Evolutionary conservation across 257 asterid genomes (phyloP).

Genomic region (Petunia secreta): DNA sequence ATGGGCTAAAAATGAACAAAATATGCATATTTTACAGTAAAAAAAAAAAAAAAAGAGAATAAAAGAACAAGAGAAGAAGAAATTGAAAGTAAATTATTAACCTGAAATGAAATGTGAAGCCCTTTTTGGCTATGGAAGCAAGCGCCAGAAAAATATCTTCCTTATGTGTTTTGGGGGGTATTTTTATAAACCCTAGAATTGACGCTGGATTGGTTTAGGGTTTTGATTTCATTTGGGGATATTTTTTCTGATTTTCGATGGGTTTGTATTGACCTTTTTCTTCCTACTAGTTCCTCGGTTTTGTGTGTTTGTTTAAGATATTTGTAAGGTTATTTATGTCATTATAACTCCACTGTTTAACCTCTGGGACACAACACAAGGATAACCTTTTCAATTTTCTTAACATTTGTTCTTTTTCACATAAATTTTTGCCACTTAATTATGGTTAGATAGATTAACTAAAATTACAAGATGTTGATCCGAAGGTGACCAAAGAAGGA

Average conservation of each 20-base stretch:
- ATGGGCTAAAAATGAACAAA: not conserved
- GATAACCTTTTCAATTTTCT: not conserved
- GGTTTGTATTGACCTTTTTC: not conserved
- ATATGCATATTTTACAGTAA: not conserved
- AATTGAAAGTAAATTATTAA: not conserved
- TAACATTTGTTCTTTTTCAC: not conserved
- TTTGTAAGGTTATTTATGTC: not conserved
- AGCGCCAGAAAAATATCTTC: not conserved
- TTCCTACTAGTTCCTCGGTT: not conserved
- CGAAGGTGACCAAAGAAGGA: too few species aligned
- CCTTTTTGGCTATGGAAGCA: not conserved
- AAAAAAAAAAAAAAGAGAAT: not conserved
- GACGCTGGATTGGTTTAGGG: conserved; percentile 21
- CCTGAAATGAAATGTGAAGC: not conserved
- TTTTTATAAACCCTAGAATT: conserved; percentile 5
- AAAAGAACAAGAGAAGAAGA: not conserved
- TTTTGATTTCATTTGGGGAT: conserved; percentile 6
- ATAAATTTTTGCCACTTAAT: too few species aligned
- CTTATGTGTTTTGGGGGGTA: not conserved
- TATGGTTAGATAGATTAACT: too few species aligned
- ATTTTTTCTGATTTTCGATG: not conserved
- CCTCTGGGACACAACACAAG: not conserved
- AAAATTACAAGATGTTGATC: too few species aligned
- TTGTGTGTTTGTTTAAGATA: not conserved
- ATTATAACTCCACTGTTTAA: not conserved